These are phyloP conservation scores for Cardiospermum halicacabum DNA, from an alignment of 345 rosid species.

Conservation along the genomic window DNA sequence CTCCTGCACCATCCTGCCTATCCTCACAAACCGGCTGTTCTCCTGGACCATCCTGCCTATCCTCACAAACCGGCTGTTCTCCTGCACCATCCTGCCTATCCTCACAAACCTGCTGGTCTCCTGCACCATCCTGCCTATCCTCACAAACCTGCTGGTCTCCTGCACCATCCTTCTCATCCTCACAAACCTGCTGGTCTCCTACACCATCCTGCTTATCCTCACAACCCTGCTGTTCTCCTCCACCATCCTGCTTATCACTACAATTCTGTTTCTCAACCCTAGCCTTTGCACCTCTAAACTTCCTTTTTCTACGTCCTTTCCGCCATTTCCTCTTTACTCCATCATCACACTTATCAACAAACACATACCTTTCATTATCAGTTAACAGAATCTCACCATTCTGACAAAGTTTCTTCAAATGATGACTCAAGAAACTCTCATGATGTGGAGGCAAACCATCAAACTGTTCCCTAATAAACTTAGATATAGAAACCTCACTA, in stretches of 20 bases:
- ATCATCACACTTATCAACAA: conserved; percentile 1
- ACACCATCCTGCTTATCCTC: no score
- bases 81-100: no score
- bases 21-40: no score
- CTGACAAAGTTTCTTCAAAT: conserved; percentile 28
- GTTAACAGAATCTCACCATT: conserved; percentile 6
- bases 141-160: no score
- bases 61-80: background rate
- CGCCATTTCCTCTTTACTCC: background rate
- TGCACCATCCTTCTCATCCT: no score
- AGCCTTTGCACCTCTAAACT: background rate
- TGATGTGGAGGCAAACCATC: conserved; percentile 29
- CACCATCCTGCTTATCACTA: no score
- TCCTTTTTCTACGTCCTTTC: background rate
- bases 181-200: no score
- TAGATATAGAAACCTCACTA: conserved; percentile 18
- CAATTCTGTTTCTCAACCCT: no score
- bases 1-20: no score
- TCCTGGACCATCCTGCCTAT: background rate
- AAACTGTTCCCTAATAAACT: conserved; percentile 19
- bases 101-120: no score
- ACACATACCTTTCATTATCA: conserved; percentile 6
- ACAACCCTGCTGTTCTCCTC: no score
- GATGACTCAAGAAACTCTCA: conserved; percentile 31
- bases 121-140: no score